These are phyloP conservation scores for Orbilia quercus DNA, from an alignment of 2,329 filamentous ascomycete species.

Conservation along the genomic window DNA sequence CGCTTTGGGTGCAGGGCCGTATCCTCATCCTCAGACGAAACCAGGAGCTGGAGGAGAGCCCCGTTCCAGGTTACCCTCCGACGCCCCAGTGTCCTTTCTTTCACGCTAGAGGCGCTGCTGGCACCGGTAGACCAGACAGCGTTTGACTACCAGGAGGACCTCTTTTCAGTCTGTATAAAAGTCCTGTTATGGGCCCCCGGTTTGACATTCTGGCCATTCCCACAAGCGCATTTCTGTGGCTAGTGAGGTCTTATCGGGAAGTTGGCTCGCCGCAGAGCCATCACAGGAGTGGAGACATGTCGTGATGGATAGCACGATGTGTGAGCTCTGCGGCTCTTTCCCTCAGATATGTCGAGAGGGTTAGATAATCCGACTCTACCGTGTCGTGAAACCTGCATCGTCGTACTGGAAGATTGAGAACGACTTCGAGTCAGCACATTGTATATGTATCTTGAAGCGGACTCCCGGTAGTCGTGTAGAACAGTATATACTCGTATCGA, in stretches of 20 bases:
- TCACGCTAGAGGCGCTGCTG: neutral
- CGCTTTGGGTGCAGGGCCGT: neutral
- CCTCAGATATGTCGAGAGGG: neutral
- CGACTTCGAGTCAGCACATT: no score
- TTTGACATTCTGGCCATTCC: slow-evolving; percentile 18
- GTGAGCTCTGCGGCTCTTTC: neutral
- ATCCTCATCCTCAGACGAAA: slow-evolving; percentile 14
- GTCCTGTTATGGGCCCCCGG: neutral
- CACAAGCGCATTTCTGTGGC: slow-evolving; percentile 5
- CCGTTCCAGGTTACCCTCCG: slow-evolving; percentile 15
- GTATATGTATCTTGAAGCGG: no score
- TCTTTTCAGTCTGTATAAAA: slow-evolving; percentile 1
- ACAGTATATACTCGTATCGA: no score
- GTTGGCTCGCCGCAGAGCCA: neutral
- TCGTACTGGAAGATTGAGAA: neutral
- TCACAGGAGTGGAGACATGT: neutral
- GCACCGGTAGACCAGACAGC: neutral
- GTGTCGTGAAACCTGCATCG: neutral
- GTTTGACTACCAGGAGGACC: neutral
- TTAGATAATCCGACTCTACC: neutral
- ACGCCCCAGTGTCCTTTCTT: neutral
- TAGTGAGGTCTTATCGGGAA: neutral
- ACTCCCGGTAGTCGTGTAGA: no score
- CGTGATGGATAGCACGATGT: slow-evolving; percentile 1
- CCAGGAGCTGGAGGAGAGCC: neutral